Percentiles rank a stretch among this genome's conserved stretches.
phyloP scores from a whole-genome alignment of 116 monocot genomes.

The Trichopus zeylanicus region DNA sequence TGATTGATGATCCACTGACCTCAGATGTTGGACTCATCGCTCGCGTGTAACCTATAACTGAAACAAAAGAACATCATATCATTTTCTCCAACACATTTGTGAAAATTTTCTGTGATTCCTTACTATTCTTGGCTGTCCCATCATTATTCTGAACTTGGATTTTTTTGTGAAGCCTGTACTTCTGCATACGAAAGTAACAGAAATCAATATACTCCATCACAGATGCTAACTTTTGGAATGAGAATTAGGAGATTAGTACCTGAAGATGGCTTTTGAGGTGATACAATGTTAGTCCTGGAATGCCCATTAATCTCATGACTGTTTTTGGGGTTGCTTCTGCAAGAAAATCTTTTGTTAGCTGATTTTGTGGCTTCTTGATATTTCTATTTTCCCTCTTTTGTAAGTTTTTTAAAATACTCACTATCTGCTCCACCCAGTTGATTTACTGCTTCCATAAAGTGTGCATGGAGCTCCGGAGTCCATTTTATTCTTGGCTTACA shows the following conservation, averaged over 20 bases:
- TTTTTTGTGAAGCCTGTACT: slow-evolving; percentile 88
- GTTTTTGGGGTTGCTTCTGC: slow-evolving; percentile 94
- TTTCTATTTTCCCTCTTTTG: background rate
- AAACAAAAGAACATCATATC: too few species aligned
- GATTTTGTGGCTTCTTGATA: background rate
- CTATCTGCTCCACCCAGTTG: slow-evolving; percentile 96
- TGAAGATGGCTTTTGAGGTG: slow-evolving; percentile 97
- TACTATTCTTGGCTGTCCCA: slow-evolving; percentile 54
- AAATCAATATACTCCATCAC: too few species aligned
- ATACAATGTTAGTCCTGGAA: slow-evolving; percentile 87
- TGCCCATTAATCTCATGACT: slow-evolving; percentile 93
- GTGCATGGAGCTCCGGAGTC: slow-evolving; percentile 82
- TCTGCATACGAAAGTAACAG: slow-evolving; percentile 32
- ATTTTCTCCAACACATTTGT: too few species aligned
- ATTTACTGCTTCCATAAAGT: slow-evolving; percentile 75
- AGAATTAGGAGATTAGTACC: slow-evolving; percentile 29
- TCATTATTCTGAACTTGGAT: slow-evolving; percentile 43
- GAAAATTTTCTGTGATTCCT: background rate
- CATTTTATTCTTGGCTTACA: slow-evolving; percentile 97
- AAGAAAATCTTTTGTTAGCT: slow-evolving; percentile 6
- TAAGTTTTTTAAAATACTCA: slow-evolving; percentile 35
- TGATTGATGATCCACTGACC: slow-evolving; percentile 19
- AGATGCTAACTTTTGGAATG: background rate
- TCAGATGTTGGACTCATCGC: slow-evolving; percentile 36
- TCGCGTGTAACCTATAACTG: slow-evolving; percentile 19